phyloP scores from a whole-genome alignment of 2,329 filamentous ascomycete species.

The Macrophomina phaseolina region DNA sequence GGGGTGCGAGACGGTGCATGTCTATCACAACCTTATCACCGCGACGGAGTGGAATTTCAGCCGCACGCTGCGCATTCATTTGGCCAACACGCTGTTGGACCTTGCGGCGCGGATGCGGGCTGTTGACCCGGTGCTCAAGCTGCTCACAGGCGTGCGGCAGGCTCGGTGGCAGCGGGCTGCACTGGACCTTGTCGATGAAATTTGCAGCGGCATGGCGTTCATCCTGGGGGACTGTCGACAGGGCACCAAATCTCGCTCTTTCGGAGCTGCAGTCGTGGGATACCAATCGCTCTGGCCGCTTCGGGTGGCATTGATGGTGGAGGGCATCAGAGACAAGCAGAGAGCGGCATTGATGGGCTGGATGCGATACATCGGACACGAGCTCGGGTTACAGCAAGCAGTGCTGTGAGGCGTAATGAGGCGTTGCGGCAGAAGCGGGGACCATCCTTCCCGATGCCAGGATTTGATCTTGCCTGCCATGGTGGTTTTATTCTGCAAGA shows the following conservation, averaged over 20 bases:
- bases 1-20: background rate
- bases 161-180: background rate
- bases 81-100: background rate
- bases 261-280: background rate
- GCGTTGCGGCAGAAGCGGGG: background rate
- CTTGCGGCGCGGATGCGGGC: background rate
- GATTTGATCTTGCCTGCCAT: background rate
- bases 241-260: background rate
- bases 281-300: slow-evolving; percentile 4
- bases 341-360: background rate
- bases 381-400: background rate
- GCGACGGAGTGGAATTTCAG: background rate
- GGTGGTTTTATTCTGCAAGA: background rate
- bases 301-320: background rate
- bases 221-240: background rate
- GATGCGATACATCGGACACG: background rate
- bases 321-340: background rate
- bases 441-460: background rate
- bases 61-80: background rate
- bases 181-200: background rate
- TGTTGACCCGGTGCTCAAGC: background rate
- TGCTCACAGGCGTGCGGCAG: background rate
- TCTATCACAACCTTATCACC: background rate
- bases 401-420: background rate
- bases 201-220: background rate